phyloP scores from a whole-genome alignment of 345 rosid species.

The Salix exigua region DNA sequence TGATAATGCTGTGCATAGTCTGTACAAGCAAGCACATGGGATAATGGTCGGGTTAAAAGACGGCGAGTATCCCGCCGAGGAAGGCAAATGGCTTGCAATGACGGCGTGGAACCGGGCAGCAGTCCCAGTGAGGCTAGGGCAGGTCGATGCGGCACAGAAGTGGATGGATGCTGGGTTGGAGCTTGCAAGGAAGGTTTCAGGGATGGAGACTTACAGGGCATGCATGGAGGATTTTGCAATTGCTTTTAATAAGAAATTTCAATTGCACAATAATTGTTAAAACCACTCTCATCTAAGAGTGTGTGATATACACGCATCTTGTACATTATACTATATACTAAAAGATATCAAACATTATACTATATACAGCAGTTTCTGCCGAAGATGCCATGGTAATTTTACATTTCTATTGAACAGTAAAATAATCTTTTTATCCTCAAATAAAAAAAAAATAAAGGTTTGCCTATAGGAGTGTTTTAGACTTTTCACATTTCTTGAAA shows the following conservation, averaged over 20 bases:
- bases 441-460: too few species aligned
- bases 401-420: too few species aligned
- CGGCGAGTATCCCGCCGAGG: constrained; percentile 81
- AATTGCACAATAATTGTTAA: constrained; percentile 17
- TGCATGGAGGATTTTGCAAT: constrained; percentile 79
- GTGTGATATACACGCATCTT: background rate
- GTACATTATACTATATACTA: background rate
- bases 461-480: fast-evolving
- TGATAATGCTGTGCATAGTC: constrained; percentile 45
- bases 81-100: constrained; percentile 95
- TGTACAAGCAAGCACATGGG: constrained; percentile 83
- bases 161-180: constrained; percentile 75
- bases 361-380: too few species aligned
- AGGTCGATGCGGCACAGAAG: constrained; percentile 57
- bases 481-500: too few species aligned
- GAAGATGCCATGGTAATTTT: too few species aligned
- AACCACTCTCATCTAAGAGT: constrained; percentile 7
- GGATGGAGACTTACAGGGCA: constrained; percentile 72
- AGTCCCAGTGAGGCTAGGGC: constrained; percentile 64
- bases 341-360: too few species aligned
- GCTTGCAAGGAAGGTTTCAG: constrained; percentile 58
- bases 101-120: constrained; percentile 95
- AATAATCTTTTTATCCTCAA: too few species aligned
- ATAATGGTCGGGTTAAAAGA: constrained; percentile 87
- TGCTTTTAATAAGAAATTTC: constrained; percentile 44